Conservation (phyloP, 2,329 filamentous ascomycete species). For the Colletotrichum australisinense region DNA sequence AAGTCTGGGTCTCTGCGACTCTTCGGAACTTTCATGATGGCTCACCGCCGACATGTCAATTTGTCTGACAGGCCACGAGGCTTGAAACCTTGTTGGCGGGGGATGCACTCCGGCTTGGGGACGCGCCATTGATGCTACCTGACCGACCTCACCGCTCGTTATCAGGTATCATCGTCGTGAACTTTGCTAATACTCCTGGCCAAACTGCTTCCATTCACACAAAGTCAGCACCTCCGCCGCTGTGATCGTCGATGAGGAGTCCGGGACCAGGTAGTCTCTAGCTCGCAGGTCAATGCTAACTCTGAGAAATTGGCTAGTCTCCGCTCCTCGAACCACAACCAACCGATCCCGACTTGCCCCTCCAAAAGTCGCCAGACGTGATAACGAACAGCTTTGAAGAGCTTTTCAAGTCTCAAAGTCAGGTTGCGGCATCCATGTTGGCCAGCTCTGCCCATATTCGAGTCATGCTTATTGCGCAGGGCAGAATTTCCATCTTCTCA, state of each 20-base stretch:
- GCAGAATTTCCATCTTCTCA: neutral
- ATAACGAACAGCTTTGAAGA: no score
- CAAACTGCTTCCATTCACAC: neutral
- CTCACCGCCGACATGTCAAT: neutral
- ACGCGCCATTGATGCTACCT: no score
- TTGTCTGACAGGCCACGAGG: neutral
- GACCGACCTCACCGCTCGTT: no score
- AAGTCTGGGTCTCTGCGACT: neutral
- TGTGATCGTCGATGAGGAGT: neutral
- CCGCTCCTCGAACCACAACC: neutral
- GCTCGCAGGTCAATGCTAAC: neutral
- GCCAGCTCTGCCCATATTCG: neutral
- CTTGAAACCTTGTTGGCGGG: neutral
- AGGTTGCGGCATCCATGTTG: neutral
- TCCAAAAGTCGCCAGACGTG: neutral
- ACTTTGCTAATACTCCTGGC: neutral
- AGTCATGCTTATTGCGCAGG: neutral
- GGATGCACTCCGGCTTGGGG: neutral
- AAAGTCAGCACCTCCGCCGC: neutral
- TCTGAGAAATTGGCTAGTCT: neutral
- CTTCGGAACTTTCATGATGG: neutral
- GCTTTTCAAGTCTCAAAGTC: neutral
- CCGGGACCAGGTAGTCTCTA: neutral
- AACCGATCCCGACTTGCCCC: neutral
- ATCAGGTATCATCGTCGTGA: no score